Conservation (phyloP, 1,284 basidiomycete species). For the Amylostereum areolatum region DNA sequence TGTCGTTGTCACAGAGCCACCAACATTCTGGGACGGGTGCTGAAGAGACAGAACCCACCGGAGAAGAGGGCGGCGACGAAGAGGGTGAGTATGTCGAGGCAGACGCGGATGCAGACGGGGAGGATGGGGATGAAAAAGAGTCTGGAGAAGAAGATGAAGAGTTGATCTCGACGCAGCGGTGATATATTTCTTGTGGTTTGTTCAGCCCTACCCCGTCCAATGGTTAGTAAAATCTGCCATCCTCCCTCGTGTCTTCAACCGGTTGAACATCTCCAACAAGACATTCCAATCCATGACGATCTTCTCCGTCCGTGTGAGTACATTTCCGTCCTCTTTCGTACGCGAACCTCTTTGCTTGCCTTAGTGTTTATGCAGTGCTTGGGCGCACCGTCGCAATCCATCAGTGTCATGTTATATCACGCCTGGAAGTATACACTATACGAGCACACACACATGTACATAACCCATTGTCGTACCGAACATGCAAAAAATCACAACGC, state of each 20-base stretch:
- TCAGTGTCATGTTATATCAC: no score
- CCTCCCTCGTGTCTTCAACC: no score
- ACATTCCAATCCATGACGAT: no score
- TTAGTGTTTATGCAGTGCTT: no score
- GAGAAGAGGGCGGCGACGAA: slow-evolving; percentile 12
- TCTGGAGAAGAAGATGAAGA: slow-evolving; percentile 18
- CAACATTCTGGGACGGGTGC: slow-evolving; percentile 6
- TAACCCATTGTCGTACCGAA: not conserved
- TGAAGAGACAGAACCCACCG: slow-evolving; percentile 3
- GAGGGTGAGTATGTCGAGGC: slow-evolving; percentile 18
- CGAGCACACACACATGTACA: not conserved
- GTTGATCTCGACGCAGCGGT: slow-evolving; percentile 34
- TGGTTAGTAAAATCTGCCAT: no score
- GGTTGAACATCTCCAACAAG: no score
- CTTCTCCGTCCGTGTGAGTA: no score
- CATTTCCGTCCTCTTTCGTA: no score
- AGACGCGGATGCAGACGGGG: slow-evolving; percentile 23
- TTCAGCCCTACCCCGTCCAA: no score
- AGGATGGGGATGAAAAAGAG: slow-evolving; percentile 12
- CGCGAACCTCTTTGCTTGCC: no score
- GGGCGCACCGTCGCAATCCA: no score
- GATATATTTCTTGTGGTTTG: slow-evolving; percentile 13
- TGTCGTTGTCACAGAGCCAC: slow-evolving; percentile 5
- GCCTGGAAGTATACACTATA: no score
- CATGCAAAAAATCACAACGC: slow-evolving; percentile 37